Evolutionary conservation across 768 basidiomycete species (phyloP).

Genomic region (Amylocystis lapponica): DNA sequence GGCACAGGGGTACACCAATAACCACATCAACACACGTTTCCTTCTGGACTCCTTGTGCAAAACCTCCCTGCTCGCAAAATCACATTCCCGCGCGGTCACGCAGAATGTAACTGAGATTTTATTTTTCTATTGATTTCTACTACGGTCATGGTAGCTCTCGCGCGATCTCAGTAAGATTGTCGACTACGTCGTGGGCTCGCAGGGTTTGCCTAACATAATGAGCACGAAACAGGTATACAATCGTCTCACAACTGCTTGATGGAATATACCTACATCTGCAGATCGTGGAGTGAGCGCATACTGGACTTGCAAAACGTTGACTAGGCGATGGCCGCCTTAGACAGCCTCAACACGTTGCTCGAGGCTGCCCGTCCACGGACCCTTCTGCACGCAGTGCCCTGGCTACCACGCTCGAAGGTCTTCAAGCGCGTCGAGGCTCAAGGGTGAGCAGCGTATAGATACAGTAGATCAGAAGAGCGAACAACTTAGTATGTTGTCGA

Average conservation of each 20-base stretch:
- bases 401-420: slow-evolving; percentile 50
- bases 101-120: slow-evolving; percentile 29
- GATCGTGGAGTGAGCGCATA: slow-evolving; percentile 81
- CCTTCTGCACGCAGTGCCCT: slow-evolving; percentile 20
- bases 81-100: slow-evolving; percentile 40
- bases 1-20: slow-evolving; percentile 67
- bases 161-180: slow-evolving; percentile 78
- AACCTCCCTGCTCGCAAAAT: slow-evolving; percentile 62
- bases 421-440: slow-evolving; percentile 86
- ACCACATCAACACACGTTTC: slow-evolving; percentile 90
- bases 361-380: too few relatives aligned
- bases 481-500: too few relatives aligned
- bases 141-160: too few relatives aligned
- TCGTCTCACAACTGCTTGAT: not conserved
- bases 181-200: slow-evolving; percentile 81
- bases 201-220: slow-evolving; percentile 81
- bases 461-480: too few relatives aligned
- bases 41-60: slow-evolving; percentile 88
- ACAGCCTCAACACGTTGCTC: slow-evolving; percentile 33
- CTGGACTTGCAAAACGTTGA: slow-evolving; percentile 77
- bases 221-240: slow-evolving; percentile 75
- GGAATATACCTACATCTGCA: slow-evolving; percentile 21
- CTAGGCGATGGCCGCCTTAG: slow-evolving; percentile 53
- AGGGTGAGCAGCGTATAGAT: too few relatives aligned
- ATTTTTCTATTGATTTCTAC: slow-evolving; percentile 69